Base-by-base conservation (phyloP, 2,329 filamentous ascomycete genomes). In the Aurifilum marmelostoma region DNA sequence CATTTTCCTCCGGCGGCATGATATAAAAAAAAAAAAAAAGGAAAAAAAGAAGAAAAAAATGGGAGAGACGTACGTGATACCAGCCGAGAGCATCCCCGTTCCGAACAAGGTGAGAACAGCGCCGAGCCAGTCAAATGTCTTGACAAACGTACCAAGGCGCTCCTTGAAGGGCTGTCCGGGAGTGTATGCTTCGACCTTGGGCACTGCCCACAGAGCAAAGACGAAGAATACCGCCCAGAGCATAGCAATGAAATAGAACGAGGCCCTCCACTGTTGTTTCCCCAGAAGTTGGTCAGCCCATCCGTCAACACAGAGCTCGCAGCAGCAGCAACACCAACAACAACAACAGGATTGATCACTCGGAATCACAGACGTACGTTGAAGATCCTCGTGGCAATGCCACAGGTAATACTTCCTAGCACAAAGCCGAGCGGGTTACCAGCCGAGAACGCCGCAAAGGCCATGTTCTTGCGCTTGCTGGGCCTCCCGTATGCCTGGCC, bases 401-500 rank as follows among this genome's bases (percentile, higher is more conserved):
- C 90, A 9, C 86, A 87, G 2, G 89, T 82, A 2, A 92, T 86
- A 50, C 85, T 82, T 2, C 82, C 82, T 21, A 80, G 63, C 4
- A 81, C 77, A 63, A 81, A 81, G 0, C 80, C 80, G 41, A 81
- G 68, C 1, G 80, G 80, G 61, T 82, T 82, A 0, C 80, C 80
- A 7, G 78, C 76, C 0, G 77, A 80, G 73, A 90, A 90, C 72
- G 87, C 89, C 0, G 88, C 88, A 75, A 91, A 90, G 0, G 85
- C 88, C 71, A 83, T 80, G 72, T 91, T 91, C 80, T 91, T 90
- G n/a, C 88, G 79, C 68, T 82, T 83, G 14, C 82, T 85, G 0
- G 89, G 89, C 73, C 82, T 82, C n/a, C 83, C 82, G 72, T 92
- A 92, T 9, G 88, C 84, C 0, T 85, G 83, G 18, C 89, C 90